A percentile compares a stretch with the other conserved stretches of the same genome.
Conservation (phyloP, 1,284 basidiomycete species). For the Golubevia sp. region DNA sequence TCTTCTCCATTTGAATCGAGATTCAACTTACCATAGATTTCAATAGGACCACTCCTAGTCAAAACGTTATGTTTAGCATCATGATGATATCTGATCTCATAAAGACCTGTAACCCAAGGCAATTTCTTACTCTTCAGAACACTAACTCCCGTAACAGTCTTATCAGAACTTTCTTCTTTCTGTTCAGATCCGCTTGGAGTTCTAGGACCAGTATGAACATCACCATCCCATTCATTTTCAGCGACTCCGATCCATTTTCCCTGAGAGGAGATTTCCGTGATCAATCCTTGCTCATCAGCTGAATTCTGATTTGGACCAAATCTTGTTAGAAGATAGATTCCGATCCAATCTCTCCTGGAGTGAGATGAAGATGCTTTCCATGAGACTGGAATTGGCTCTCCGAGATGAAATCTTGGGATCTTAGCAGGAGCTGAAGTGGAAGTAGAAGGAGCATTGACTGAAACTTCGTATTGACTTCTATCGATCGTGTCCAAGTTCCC, state of each 20-base stretch:
- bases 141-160: slow-evolving; percentile 9
- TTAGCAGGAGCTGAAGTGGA: background rate
- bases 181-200: background rate
- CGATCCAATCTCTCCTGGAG: slow-evolving; percentile 96
- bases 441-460: background rate
- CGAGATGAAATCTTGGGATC: slow-evolving; percentile 75
- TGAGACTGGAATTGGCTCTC: slow-evolving; percentile 81
- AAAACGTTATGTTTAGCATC: slow-evolving; percentile 90
- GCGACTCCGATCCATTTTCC: slow-evolving; percentile 93
- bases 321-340: slow-evolving; percentile 70
- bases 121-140: slow-evolving; percentile 65
- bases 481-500: slow-evolving; percentile 37
- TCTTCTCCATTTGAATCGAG: background rate
- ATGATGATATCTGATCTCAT: slow-evolving; percentile 73
- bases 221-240: slow-evolving; percentile 89
- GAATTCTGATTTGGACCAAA: slow-evolving; percentile 19
- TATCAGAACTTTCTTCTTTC: slow-evolving; percentile 1
- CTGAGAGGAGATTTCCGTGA: slow-evolving; percentile 80
- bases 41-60: slow-evolving; percentile 78
- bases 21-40: slow-evolving; percentile 75
- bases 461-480: slow-evolving; percentile 23
- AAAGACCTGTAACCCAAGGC: slow-evolving; percentile 83
- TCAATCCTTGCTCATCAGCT: slow-evolving; percentile 18
- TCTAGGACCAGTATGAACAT: slow-evolving; percentile 57
- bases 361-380: slow-evolving; percentile 88